Base-by-base conservation (phyloP, 1,284 basidiomycete genomes). In the Leccinum idahoense region DNA sequence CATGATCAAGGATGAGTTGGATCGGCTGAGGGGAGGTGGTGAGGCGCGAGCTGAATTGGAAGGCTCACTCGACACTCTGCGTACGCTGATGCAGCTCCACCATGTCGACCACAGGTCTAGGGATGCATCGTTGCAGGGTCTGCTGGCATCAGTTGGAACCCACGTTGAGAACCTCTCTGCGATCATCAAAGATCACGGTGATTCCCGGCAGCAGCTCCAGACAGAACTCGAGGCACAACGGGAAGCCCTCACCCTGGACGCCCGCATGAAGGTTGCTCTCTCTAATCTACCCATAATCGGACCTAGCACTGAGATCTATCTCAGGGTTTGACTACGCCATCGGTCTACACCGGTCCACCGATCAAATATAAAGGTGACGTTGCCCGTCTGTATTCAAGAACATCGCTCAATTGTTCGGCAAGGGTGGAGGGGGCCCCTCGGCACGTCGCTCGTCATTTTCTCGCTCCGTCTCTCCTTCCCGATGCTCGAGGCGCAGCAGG, bases 151-250 rank as follows among this genome's bases (percentile, higher is more conserved):
- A 4, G 75, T 90, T 44, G 79, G 76, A 3, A 71, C 78, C 57
- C 86, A 91, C 74, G 65, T 91, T 29, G 80, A 81, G 55, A 78
- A 75, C n/a, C 71, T 89, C 11, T 78, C 82, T 44, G 72, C 71
- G 2, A 82, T 82, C 63, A 63, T 88, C 54, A 82, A 86, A 46
- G 76, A 78, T 7, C 79, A 84, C 66, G 70, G 78, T 2, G 78
- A 78, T 66, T 79, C 79, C 18, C 76, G 80, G 56, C 74, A 77
- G 56, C 82, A 81, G 66, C 79, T 82, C 12, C 82, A 85, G 65
- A 66, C 75, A 58, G 85, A 89, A 65, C 69, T 90, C 32, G 86
- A 88, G 65, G 81, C 81, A 7, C 78, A 77, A 61, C 78, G 75
- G 62, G 81, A 86, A 61, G 73, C 77, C 29, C 74, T 78, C 56